Percentiles rank a stretch among this genome's conserved stretches.
Conservation (phyloP, 2,329 filamentous ascomycete species). For the Pseudopithomyces chartarum region DNA sequence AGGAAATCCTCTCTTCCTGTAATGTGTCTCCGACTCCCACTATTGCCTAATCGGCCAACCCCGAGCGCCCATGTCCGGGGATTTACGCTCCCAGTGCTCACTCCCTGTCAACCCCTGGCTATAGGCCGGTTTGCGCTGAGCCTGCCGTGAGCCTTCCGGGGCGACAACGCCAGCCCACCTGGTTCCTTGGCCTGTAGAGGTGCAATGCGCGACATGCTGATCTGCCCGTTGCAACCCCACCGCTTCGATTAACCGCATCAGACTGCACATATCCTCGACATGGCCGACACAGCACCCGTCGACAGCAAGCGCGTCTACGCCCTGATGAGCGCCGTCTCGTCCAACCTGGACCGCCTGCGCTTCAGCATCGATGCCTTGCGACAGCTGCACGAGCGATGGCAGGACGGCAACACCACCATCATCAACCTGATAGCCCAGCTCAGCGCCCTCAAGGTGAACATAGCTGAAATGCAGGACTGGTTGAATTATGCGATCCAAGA, state of each 20-base stretch:
- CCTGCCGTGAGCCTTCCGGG: slow-evolving; percentile 11
- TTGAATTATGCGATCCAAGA: slow-evolving; percentile 39
- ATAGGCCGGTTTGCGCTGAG: slow-evolving; percentile 2
- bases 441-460: slow-evolving; percentile 39
- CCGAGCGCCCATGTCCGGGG: slow-evolving; percentile 13
- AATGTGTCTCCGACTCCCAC: neutral
- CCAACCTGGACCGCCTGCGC: slow-evolving; percentile 38
- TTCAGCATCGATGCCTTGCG: slow-evolving; percentile 38
- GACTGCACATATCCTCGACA: slow-evolving; percentile 15
- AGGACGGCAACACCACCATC: slow-evolving; percentile 32
- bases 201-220: slow-evolving; percentile 19
- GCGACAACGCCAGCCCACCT: slow-evolving; percentile 8
- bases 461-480: slow-evolving; percentile 42
- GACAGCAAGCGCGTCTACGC: slow-evolving; percentile 37
- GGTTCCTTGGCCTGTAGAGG: slow-evolving; percentile 8
- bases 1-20: neutral
- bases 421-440: slow-evolving; percentile 45
- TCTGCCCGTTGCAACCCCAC: slow-evolving; percentile 10
- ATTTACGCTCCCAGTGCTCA: slow-evolving; percentile 4
- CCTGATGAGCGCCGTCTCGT: slow-evolving; percentile 32
- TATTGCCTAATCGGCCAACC: slow-evolving; percentile 20
- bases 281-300: slow-evolving; percentile 26
- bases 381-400: slow-evolving; percentile 42
- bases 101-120: slow-evolving; percentile 12
- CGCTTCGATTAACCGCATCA: slow-evolving; percentile 1